Evolutionary conservation across 106 monocot species (phyloP), one percentile per base, ranked within the genome.

Genomic region (Ottelia alismoides): DNA sequence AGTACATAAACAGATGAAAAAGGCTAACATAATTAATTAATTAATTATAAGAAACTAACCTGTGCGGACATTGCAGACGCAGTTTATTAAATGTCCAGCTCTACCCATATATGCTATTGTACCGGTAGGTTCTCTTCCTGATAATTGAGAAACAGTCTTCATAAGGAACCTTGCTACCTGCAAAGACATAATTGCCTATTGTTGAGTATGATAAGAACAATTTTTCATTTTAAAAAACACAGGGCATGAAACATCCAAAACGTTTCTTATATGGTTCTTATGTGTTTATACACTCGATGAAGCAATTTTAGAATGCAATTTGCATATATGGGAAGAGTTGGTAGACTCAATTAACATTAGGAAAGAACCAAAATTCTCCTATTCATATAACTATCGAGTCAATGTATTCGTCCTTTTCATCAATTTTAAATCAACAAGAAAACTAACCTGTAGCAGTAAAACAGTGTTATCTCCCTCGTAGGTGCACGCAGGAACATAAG

Each of bases 151-250:
- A 61, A 92, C 87, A 27, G 83, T 92, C 72, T 92, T 92, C 64
- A 92, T 72, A 51, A 92, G 78, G 72, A 94, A 84, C 80, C 84
- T 84, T 65, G 93, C 93, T 59, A 94, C 93, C 93, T 94, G 54
- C 31, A 53, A 22, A n/a, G 14, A 32, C 5, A 1, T 1, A n/a
- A n/a, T n/a, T n/a, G n/a, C n/a, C n/a, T n/a, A n/a, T n/a, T n/a
- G n/a, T n/a, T n/a, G n/a, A n/a, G n/a, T n/a, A n/a, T n/a, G n/a
- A n/a, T n/a, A n/a, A n/a, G n/a, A n/a, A n/a, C n/a, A n/a, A n/a
- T n/a, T n/a, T n/a, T n/a, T n/a, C n/a, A n/a, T n/a, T n/a, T 22
- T 12, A 17, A 18, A 11, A 53, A 22, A 7, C 30, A 28, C 20
- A 19, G 20, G 3, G n/a, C 28, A 28, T 20, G 22, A 30, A 28